Base-by-base conservation (phyloP, 306 rosid species). In the Gynostemma pentaphyllum region DNA sequence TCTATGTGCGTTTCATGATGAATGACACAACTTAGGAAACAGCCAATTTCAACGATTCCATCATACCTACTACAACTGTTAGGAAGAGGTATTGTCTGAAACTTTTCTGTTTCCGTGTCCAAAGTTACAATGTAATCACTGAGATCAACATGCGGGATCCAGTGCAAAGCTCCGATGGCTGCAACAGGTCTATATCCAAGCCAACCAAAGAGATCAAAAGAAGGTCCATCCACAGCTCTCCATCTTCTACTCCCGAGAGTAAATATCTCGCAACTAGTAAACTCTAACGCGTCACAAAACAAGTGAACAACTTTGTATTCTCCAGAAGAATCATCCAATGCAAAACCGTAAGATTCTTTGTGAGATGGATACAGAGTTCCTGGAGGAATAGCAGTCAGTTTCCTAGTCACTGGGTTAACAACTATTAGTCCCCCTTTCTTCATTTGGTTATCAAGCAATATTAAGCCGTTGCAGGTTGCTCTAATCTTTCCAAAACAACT, bases 391-490 rank as follows among this genome's bases (percentile, higher is more conserved):
- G 71, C 9, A 36, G 66, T 67, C 68, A 70, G 45, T 68, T 81
- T 75, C 74, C 79, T 63, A 13, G 87, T 81, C 68, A 81, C 87
- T 2, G 87, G 83, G 67, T 81, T 81, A 52, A 75, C n/a, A 42
- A 75, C 68, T 24, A 75, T 63, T 3, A 81, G 71, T 60, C 62
- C 62, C 27, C 78, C 81, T 30, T 53, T 78, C 70, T 81, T 78
- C 66, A 67, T 19, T 41, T 45, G 62, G 68, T 75, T 72, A 48
- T 78, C 81, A 4, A 81, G 75, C 72, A 81, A 67, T 30, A 81
- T 70, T 63, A 81, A 72, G 53, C 87, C 87, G 44, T 73, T 73
- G 76, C 79, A 78, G 40, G 81, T 48, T 30, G 81, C 79, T 69
- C 79, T 68, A 51, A 81, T 67, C 9, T 53, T 54, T 19, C 81